Evolutionary conservation across 2,329 filamentous ascomycete genomes (phyloP).

Genomic region (Pestalotiopsis sp.): DNA sequence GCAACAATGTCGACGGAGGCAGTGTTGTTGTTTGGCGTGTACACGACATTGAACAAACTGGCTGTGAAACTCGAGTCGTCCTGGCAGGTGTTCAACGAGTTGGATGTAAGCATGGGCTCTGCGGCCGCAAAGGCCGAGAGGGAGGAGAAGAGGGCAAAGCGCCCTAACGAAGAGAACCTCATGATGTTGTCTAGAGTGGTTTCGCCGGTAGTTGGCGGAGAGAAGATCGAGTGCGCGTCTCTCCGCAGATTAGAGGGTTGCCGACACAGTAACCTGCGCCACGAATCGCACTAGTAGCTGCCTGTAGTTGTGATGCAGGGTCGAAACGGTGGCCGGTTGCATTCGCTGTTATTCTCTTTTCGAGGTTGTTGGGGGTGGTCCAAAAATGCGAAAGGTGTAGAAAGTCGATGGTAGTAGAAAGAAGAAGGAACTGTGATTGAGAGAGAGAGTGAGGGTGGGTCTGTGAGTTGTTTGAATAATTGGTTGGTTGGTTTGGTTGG

Average conservation of each 20-base stretch:
- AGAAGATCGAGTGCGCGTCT: not conserved
- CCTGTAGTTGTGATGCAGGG: not conserved
- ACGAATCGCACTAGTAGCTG: not conserved
- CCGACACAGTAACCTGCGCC: constrained; percentile 2
- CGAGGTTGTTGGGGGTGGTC: not conserved
- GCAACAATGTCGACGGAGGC: constrained; percentile 77
- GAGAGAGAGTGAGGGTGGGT: not conserved
- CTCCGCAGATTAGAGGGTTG: not conserved
- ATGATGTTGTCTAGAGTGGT: constrained; percentile 32
- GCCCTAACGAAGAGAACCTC: constrained; percentile 49
- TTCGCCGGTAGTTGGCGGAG: not conserved
- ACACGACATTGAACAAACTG: constrained; percentile 83
- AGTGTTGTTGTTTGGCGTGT: constrained; percentile 75
- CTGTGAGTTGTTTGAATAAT: not conserved
- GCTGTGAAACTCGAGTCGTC: constrained; percentile 84
- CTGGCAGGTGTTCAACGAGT: constrained; percentile 84
- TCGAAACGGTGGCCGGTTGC: not conserved
- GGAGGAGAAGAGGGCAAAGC: constrained; percentile 48
- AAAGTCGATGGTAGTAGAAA: constrained; percentile 1
- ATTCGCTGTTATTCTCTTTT: not conserved
- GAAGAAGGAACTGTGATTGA: not conserved
- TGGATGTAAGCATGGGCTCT: constrained; percentile 74
- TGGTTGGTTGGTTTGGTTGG: not conserved
- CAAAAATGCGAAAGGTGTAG: not conserved
- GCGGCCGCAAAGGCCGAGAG: constrained; percentile 52